Percentiles rank a stretch among this genome's conserved stretches.
phyloP scores from a whole-genome alignment of 2,329 filamentous ascomycete species.

The Cyphellophora attinorum region DNA sequence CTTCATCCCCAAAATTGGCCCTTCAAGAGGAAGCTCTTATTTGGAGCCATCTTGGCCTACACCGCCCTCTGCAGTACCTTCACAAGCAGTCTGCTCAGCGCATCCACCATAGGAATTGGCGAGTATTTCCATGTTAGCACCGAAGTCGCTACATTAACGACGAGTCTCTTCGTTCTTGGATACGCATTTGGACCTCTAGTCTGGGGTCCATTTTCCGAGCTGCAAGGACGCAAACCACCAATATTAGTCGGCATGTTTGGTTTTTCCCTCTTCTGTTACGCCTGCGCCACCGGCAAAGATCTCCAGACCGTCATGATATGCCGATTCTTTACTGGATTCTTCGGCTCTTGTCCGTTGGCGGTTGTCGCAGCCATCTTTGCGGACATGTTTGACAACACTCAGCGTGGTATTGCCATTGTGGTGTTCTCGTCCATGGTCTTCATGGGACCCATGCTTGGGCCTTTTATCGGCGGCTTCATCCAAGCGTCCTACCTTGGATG shows the following conservation, averaged over 20 bases:
- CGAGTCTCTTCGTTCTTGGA: slow-evolving; percentile 35
- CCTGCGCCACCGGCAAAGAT: slow-evolving; percentile 40
- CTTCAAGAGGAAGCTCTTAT: slow-evolving; percentile 53
- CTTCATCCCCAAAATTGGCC: slow-evolving; percentile 85
- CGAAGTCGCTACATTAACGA: slow-evolving; percentile 30
- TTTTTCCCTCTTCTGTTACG: slow-evolving; percentile 42
- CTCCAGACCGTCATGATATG: slow-evolving; percentile 44
- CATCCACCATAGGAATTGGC: slow-evolving; percentile 51
- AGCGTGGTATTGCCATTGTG: slow-evolving; percentile 36
- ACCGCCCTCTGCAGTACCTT: slow-evolving; percentile 40
- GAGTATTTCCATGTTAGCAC: slow-evolving; percentile 46
- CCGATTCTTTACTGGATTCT: slow-evolving; percentile 44
- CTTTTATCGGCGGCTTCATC: slow-evolving; percentile 47
- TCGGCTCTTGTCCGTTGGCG: slow-evolving; percentile 44
- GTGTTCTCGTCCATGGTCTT: slow-evolving; percentile 45
- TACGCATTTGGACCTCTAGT: slow-evolving; percentile 39
- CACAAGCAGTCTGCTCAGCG: slow-evolving; percentile 55
- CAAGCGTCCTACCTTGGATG: slow-evolving; percentile 40
- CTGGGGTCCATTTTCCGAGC: slow-evolving; percentile 45
- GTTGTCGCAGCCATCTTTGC: slow-evolving; percentile 47
- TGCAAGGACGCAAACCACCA: slow-evolving; percentile 39
- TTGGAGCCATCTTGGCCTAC: slow-evolving; percentile 17
- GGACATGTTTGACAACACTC: slow-evolving; percentile 45
- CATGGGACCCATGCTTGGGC: slow-evolving; percentile 42
- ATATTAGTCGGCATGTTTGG: slow-evolving; percentile 41